phyloP scores from a whole-genome alignment of 164 flowering plant genomes.

The Macadamia integrifolia region DNA sequence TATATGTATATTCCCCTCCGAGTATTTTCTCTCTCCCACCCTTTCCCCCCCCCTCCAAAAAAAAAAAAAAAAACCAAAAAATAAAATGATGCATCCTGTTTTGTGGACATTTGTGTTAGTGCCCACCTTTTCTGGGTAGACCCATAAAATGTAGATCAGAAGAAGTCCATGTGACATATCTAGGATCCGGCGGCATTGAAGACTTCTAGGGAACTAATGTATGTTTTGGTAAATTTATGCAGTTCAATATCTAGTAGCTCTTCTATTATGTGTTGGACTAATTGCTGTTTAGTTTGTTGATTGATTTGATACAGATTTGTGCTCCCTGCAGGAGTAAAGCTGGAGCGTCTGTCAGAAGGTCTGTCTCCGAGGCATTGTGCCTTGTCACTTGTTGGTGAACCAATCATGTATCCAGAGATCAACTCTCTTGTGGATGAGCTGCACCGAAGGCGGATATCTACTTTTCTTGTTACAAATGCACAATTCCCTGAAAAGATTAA shows the following conservation, averaged over 20 bases:
- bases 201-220: too few species aligned
- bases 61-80: too few species aligned
- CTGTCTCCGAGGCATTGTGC: slow-evolving; percentile 96
- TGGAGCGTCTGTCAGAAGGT: slow-evolving; percentile 72
- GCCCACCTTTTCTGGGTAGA: too few species aligned
- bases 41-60: too few species aligned
- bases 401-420: slow-evolving; percentile 98
- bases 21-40: too few species aligned
- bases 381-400: slow-evolving; percentile 98
- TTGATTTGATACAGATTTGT: not conserved
- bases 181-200: too few species aligned
- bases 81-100: too few species aligned
- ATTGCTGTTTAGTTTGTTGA: not conserved
- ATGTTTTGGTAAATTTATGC: too few species aligned
- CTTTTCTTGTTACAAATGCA: slow-evolving; percentile 97
- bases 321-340: slow-evolving; percentile 59
- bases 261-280: not conserved
- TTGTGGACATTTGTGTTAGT: too few species aligned
- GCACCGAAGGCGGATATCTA: slow-evolving; percentile 79
- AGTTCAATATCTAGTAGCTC: not conserved
- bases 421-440: slow-evolving; percentile 87
- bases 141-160: too few species aligned
- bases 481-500: slow-evolving; percentile 93
- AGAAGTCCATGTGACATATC: too few species aligned
- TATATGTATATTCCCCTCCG: too few species aligned